A percentile compares a stretch with the other conserved stretches of the same genome.
Conservation (phyloP, 2,329 filamentous ascomycete genomes). For the Neofusicoccum sp. region DNA sequence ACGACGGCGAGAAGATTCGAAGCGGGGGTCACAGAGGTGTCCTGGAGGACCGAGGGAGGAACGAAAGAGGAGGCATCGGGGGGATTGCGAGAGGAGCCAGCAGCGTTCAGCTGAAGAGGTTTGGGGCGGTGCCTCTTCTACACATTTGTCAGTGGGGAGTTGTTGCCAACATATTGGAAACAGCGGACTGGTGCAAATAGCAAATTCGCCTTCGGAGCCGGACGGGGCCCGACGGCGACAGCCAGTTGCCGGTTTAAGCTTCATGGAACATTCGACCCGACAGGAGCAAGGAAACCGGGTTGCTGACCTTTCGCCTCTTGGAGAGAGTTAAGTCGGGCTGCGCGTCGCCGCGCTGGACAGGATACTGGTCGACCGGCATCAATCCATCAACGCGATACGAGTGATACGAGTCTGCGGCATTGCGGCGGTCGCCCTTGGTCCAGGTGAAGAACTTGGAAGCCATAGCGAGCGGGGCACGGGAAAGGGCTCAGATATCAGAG, state of each 20-base stretch:
- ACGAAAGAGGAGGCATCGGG: conserved; percentile 23
- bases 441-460: conserved; percentile 47
- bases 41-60: conserved; percentile 34
- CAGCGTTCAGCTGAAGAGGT: background rate
- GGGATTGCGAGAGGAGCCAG: background rate
- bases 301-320: conserved; percentile 14
- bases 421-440: conserved; percentile 44
- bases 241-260: background rate
- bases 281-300: background rate
- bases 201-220: background rate
- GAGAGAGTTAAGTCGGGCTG: conserved; percentile 23
- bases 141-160: conserved; percentile 7
- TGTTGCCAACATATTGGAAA: conserved; percentile 5
- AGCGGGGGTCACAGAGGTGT: conserved; percentile 31
- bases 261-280: background rate
- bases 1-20: conserved; percentile 42
- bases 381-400: conserved; percentile 41
- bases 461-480: conserved; percentile 31
- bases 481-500: background rate
- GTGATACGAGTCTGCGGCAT: conserved; percentile 29
- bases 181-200: background rate
- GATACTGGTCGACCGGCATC: conserved; percentile 36
- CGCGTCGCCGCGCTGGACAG: conserved; percentile 25
- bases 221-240: background rate
- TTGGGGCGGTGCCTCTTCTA: conserved; percentile 19